Base-by-base conservation (phyloP, 306 rosid genomes). In the Alnus glutinosa region DNA sequence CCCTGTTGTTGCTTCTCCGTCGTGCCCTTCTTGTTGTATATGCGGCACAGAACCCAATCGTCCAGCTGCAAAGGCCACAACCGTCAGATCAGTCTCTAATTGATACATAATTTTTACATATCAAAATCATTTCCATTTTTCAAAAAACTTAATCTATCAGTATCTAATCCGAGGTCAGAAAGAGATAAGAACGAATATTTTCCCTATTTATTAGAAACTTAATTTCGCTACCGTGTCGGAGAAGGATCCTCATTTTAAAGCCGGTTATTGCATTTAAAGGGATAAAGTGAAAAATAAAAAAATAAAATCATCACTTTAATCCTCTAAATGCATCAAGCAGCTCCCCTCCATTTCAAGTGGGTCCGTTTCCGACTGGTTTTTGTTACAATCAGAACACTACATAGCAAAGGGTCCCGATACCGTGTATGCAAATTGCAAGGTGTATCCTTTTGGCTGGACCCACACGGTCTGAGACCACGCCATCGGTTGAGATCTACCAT, bases 11-110 rank as follows among this genome's bases (percentile, higher is more conserved):
- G 86, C 71, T 85, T 96, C 86, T 91, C 96, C 15, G 87, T 75
- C 0, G 64, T 11, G 2, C 97, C 98, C 62, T 96, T 96, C 80
- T 96, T 96, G 85, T 96, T 93, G 90, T 96, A 96, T 73, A 96
- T 93, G 2, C 99, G 97, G 76, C 99, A 96, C 14, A 93, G 88
- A 28, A 93, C 99, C 99, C 96, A 96, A 75, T 96, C 99, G 72
- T 96, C 99, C 55, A 96, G 81, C 99, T 96, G 96, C 73, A n/a
- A 90, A 80, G 86, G 88, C 57, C 77, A 82, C 32, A 78, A 81
- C 73, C 81, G 78, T 84, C 15, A 15, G 70, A 81, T 91, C 63
- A 83, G 19, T 30, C 77, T 14, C 23, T 10, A 55, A 11, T 9
- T 2, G 28, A 42, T 30, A 55, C 18, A 54, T 57, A 2, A 15